Evolutionary conservation across 306 rosid genomes (phyloP), one percentile per base, ranked within the genome.

Genomic region (Vigna angularis): DNA sequence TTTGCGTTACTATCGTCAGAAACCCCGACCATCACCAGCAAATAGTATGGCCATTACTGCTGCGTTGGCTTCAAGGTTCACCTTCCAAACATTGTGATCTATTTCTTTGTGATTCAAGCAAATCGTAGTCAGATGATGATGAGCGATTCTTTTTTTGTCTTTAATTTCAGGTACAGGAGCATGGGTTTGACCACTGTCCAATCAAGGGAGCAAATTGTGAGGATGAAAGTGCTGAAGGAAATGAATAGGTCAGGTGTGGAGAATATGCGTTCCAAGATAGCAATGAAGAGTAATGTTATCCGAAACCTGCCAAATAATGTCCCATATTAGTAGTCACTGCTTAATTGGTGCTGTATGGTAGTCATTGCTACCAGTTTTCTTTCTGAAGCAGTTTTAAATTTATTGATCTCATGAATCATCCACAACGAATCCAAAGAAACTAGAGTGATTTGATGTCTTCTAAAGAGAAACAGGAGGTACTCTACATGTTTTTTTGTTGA

Each of bases 1-100:
- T 83, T 65, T 96, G 87, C 99, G 99, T 70, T 96, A 96, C 56
- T 96, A 96, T 83, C 97, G 99, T 73, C 99, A 96, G 81, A 93
- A 93, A 63, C 98, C 95, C 11, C 88, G 96, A 0, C 99, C 99
- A 9, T 77, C 97, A 15, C 88, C 90, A 3, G n/a, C 57, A 20
- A 85, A 88, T 70, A 64, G 58, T 68, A 59, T 53, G 67, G 87
- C 91, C 36, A 78, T 96, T 16, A 83, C 90, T 45, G 97, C 94
- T 30, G 93, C 90, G 14, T 84, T 93, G 82, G 98, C 98, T 56
- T 84, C 99, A 32, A 93, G 99, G 99, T 96, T 73, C 66, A 76
- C 52, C 61, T 81, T 53, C 72, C 67, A 58, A 48, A 59, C 67
- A 70, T 44, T 30, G 17, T 34, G 22, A 26, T 49, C 49, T 62